Conservation (phyloP, 495 filamentous ascomycete species). For the Mytilinidion resinicola region DNA sequence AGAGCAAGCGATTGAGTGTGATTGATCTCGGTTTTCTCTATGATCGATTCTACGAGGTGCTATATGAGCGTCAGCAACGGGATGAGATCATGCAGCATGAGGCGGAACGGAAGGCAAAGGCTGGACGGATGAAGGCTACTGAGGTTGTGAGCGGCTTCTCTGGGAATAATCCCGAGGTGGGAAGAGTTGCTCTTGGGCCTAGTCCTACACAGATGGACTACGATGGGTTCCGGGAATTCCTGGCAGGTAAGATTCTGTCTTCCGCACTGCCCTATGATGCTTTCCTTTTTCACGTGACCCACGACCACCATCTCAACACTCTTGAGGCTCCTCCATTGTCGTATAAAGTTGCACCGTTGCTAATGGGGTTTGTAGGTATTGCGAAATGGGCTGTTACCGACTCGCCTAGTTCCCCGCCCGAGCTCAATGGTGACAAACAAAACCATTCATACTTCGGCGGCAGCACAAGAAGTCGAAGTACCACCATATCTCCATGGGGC, state of each 20-base stretch:
- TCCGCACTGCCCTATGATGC: neutral
- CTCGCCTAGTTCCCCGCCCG: constrained; percentile 51
- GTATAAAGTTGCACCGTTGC: neutral
- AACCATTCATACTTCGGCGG: constrained; percentile 53
- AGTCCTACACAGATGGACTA: constrained; percentile 92
- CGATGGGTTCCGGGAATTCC: constrained; percentile 86
- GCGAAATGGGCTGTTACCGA: constrained; percentile 89
- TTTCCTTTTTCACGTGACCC: too few relatives aligned
- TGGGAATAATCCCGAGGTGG: constrained; percentile 54
- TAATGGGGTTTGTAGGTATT: constrained; percentile 43
- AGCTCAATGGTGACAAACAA: constrained; percentile 48
- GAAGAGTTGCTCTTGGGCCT: constrained; percentile 82
- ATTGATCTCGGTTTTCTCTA: constrained; percentile 86
- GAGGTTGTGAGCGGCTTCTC: constrained; percentile 43
- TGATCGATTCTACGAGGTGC: constrained; percentile 81
- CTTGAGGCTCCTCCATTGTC: too few relatives aligned
- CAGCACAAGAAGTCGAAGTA: constrained; percentile 44
- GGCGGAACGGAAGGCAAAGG: constrained; percentile 56
- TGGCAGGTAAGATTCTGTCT: constrained; percentile 48
- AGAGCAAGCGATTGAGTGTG: constrained; percentile 78
- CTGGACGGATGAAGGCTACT: constrained; percentile 49
- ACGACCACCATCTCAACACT: too few relatives aligned
- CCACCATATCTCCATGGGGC: constrained; percentile 64
- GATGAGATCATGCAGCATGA: constrained; percentile 72
- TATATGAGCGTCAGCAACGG: constrained; percentile 86